Conservation (phyloP, 2,329 filamentous ascomycete species). For the Teratosphaeria gauchensis region DNA sequence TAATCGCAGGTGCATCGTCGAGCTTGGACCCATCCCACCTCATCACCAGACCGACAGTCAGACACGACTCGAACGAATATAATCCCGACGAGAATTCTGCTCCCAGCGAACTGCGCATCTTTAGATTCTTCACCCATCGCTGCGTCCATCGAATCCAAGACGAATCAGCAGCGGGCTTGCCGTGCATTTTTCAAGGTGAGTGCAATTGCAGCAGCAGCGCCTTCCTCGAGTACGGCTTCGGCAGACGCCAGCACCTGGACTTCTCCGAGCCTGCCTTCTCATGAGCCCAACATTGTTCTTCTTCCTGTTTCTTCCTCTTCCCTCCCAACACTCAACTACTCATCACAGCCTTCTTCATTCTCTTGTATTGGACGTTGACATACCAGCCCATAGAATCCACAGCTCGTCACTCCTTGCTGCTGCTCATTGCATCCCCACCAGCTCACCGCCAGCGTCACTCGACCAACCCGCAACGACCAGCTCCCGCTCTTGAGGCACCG, state of each 20-base stretch:
- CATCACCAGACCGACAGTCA: not conserved
- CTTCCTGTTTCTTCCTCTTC: conserved; percentile 9
- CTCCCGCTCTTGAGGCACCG: not conserved
- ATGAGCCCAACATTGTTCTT: conserved; percentile 4
- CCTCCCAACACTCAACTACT: conserved; percentile 11
- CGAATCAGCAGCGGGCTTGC: not conserved
- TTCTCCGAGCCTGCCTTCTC: not conserved
- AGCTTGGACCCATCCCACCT: not conserved
- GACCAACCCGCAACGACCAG: not conserved
- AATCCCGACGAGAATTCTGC: not conserved
- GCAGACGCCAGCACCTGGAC: not conserved
- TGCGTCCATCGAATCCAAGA: not conserved
- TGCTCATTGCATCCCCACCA: conserved; percentile 17
- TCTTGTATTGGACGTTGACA: conserved; percentile 26
- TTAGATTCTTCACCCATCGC: not conserved
- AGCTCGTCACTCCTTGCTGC: conserved; percentile 24
- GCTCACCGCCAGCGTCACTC: not conserved
- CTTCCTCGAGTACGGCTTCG: conserved; percentile 5
- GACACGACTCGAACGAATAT: not conserved
- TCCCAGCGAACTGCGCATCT: not conserved
- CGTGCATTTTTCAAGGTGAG: not conserved
- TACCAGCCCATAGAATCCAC: conserved; percentile 26
- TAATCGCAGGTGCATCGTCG: not conserved
- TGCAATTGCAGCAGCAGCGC: conserved; percentile 1
- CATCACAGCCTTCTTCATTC: conserved; percentile 27